These are phyloP conservation scores for Boletus holoroseus DNA, from an alignment of 1,284 basidiomycete genomes.

Conservation along the genomic window DNA sequence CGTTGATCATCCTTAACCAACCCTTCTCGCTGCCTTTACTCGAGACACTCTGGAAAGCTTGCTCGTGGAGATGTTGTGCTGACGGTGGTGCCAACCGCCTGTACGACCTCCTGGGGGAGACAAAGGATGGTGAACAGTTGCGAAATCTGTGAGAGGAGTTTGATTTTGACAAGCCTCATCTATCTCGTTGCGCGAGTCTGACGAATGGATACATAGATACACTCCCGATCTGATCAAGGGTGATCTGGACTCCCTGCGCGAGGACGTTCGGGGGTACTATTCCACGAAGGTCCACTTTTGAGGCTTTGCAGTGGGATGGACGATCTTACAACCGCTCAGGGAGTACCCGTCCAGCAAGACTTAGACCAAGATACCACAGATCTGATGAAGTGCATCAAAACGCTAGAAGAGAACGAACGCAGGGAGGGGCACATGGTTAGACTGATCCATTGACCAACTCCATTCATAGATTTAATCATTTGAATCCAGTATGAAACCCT, in stretches of 20 bases:
- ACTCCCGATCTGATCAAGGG: conserved; percentile 87
- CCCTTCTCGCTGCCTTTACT: conserved; percentile 69
- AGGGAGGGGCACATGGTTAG: conserved; percentile 37
- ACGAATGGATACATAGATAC: conserved; percentile 42
- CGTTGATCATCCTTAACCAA: conserved; percentile 85
- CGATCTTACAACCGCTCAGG: conserved; percentile 37
- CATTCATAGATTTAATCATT: not conserved
- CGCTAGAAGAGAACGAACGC: conserved; percentile 53
- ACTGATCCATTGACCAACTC: not conserved
- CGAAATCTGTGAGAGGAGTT: conserved; percentile 28
- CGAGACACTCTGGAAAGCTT: conserved; percentile 62
- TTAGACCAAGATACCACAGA: conserved; percentile 83
- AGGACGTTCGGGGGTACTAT: conserved; percentile 73
- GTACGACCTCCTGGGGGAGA: conserved; percentile 51
- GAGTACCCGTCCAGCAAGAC: conserved; percentile 65
- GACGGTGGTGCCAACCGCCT: conserved; percentile 94
- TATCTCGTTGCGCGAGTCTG: not conserved
- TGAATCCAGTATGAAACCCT: conserved; percentile 56
- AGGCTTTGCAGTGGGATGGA: conserved; percentile 1
- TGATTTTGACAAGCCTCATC: not conserved
- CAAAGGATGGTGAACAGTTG: conserved; percentile 17
- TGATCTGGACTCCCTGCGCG: conserved; percentile 84
- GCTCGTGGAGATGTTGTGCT: conserved; percentile 70
- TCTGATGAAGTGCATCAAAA: conserved; percentile 83
- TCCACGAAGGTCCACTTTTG: conserved; percentile 42